Conservation (phyloP, 805 yeast genomes). For the Dipodascus albidus region DNA sequence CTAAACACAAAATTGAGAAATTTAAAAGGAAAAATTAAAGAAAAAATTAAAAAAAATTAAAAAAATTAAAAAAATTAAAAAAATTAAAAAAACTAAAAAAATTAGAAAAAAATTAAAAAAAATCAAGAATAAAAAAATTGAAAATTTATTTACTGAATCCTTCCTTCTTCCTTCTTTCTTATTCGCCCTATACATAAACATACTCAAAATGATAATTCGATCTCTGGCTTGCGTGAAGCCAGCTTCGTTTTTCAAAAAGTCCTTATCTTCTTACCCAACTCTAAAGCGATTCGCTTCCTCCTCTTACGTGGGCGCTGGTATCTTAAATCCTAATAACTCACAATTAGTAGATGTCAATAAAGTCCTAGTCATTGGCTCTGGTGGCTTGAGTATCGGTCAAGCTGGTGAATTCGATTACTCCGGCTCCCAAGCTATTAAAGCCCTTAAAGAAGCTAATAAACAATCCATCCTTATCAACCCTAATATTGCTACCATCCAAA, state of each 20-base stretch:
- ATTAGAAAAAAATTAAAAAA: too few relatives aligned
- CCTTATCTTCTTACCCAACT: constrained; percentile 3
- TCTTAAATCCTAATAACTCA: constrained; percentile 22
- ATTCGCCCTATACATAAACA: neutral
- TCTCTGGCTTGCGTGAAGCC: constrained; percentile 19
- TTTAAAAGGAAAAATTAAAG: neutral
- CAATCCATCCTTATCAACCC: constrained; percentile 83
- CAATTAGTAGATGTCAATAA: constrained; percentile 68
- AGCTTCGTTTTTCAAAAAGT: constrained; percentile 20
- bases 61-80: too few relatives aligned
- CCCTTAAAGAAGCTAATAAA: constrained; percentile 82
- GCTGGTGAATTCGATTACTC: constrained; percentile 98
- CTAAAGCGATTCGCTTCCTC: neutral
- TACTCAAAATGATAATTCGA: neutral
- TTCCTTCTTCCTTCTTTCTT: neutral
- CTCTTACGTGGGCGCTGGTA: constrained; percentile 28
- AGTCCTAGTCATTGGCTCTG: constrained; percentile 91
- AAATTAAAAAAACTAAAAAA: too few relatives aligned
- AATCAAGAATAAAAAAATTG: too few relatives aligned
- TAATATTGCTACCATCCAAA: constrained; percentile 93
- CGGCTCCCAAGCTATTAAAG: constrained; percentile 93
- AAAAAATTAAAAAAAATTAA: too few relatives aligned
- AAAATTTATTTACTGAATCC: too few relatives aligned
- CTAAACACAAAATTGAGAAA: neutral
- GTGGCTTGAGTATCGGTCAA: constrained; percentile 94